phyloP scores from a whole-genome alignment of 371 early-diverging fungal genomes.

The Chytridiales sp. region DNA sequence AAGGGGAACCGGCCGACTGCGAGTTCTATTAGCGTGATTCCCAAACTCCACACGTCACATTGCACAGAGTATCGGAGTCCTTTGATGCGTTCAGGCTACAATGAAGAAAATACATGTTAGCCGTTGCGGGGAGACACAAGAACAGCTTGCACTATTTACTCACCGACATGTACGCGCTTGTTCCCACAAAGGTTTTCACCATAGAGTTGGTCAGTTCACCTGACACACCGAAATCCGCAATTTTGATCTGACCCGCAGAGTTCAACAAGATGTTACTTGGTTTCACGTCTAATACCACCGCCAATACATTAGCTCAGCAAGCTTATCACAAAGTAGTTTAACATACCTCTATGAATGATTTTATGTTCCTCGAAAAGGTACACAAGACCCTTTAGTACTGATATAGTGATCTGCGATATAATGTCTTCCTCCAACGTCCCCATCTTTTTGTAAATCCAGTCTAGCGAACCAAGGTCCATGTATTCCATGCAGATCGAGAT shows the following conservation, averaged over 20 bases:
- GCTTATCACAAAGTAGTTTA: not conserved
- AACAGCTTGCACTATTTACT: too few relatives aligned
- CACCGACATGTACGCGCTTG: conserved; percentile 94
- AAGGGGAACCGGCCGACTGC: conserved; percentile 89
- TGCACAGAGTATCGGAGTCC: conserved; percentile 87
- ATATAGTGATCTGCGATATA: conserved; percentile 70
- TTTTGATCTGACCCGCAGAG: conserved; percentile 82
- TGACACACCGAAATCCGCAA: conserved; percentile 95
- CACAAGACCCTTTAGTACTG: conserved; percentile 56
- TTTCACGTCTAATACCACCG: conserved; percentile 43
- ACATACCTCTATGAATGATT: conserved; percentile 80
- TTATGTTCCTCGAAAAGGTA: conserved; percentile 81
- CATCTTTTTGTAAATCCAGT: conserved; percentile 72
- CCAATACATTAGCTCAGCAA: not conserved
- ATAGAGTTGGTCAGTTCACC: conserved; percentile 86
- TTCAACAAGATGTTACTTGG: conserved; percentile 54
- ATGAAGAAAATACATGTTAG: not conserved
- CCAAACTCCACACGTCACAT: conserved; percentile 95
- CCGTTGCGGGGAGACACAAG: conserved; percentile 1
- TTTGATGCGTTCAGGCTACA: conserved; percentile 96
- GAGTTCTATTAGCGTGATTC: conserved; percentile 89
- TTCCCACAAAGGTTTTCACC: conserved; percentile 94
- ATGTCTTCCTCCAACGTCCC: conserved; percentile 77
- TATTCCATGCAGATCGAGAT: conserved; percentile 97
- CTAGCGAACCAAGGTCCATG: conserved; percentile 84